Evolutionary conservation across 2,329 filamentous ascomycete species (phyloP), one percentile per base, ranked within the genome.

Genomic region (Pezicula radicicola): DNA sequence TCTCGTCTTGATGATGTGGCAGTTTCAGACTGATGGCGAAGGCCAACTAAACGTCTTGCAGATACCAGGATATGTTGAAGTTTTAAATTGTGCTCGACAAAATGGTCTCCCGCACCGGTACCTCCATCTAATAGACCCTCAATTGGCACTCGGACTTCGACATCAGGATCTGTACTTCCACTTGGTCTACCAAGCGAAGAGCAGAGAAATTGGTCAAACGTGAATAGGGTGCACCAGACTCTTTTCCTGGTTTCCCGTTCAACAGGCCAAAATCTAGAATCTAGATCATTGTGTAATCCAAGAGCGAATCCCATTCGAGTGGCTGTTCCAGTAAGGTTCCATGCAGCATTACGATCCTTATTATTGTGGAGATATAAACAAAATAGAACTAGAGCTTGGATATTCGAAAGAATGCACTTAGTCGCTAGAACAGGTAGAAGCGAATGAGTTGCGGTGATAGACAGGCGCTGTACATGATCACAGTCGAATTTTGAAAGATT

Each of bases 291-390:
- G 36, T 69, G 67, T 6, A 69, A 60, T 0, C 66, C 67, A 1
- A 69, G 59, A 0, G 67, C 67, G 6, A 68, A 69, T 1, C 63
- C 59, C 16, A 69, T 63, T 0, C 67, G 56, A 3, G 61, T 69
- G 0, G 67, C 67, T 2, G 67, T 65, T 2, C 67, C 67, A 0
- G 63, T 61, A 0, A 68, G 59, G 16, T 70, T 70, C 67, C 67
- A 70, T 0, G 68, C 66, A 1, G 68, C 69, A 28, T 72, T 72
- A 6, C 70, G 58, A 46, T 72, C 70, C 49, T 70, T 70, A 35
- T 69, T 68, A 35, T 72, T 72, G 42, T 72, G 69, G 1, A 71
- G 52, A 44, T 70, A 72, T 1, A 71, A 48, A 1, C 67, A 59
- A 4, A 69, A 53, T 3, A 69, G 58, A 5, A 69, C 41, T n/a